phyloP scores from a whole-genome alignment of 2,329 filamentous ascomycete genomes.

The Daldinia sp. region DNA sequence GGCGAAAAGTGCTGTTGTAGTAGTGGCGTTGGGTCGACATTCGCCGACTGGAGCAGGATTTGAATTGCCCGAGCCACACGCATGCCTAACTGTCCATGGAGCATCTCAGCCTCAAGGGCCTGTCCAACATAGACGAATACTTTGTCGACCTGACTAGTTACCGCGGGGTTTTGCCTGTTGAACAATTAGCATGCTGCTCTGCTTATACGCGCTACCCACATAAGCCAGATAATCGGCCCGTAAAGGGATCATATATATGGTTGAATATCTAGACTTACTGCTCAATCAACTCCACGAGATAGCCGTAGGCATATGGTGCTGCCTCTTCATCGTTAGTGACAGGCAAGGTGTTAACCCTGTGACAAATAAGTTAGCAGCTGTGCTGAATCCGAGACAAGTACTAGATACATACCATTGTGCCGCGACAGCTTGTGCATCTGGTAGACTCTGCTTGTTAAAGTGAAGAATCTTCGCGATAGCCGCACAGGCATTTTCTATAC shows the following conservation, averaged over 20 bases:
- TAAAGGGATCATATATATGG: background rate
- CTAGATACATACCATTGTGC: constrained; percentile 66
- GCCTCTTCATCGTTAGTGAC: constrained; percentile 97
- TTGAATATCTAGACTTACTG: constrained; percentile 73
- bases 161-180: constrained; percentile 83
- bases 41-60: constrained; percentile 75
- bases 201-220: background rate
- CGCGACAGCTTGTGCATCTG: constrained; percentile 77
- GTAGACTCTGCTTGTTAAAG: constrained; percentile 81
- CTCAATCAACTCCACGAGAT: constrained; percentile 89
- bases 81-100: constrained; percentile 83
- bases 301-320: constrained; percentile 93
- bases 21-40: constrained; percentile 78
- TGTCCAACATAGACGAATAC: constrained; percentile 87
- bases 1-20: constrained; percentile 74
- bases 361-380: constrained; percentile 14
- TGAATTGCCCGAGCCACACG: constrained; percentile 82
- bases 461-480: constrained; percentile 97
- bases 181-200: constrained; percentile 7
- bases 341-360: constrained; percentile 81
- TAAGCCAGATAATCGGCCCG: background rate
- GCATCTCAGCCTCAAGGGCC: constrained; percentile 87
- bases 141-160: constrained; percentile 79
- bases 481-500: constrained; percentile 86
- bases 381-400: background rate